These are phyloP conservation scores for Epichloe sibirici DNA, from an alignment of 2,329 filamentous ascomycete genomes.

Conservation along the genomic window DNA sequence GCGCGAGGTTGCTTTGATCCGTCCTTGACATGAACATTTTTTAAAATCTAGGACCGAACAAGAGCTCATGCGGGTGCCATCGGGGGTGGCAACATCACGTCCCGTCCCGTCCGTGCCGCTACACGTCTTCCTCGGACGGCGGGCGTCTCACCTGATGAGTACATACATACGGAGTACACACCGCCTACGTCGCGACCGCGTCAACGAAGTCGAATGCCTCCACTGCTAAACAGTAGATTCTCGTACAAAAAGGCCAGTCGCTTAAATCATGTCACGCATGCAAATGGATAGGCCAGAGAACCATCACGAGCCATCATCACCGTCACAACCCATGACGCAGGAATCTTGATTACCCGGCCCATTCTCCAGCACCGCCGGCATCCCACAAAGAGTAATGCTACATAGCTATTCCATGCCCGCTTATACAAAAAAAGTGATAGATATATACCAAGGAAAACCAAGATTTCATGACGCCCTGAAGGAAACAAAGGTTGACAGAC, in stretches of 20 bases:
- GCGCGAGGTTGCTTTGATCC: too few relatives aligned
- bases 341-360: neutral
- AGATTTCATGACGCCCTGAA: neutral
- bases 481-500: neutral
- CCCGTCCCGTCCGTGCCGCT: too few relatives aligned
- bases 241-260: neutral
- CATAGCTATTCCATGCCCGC: slow-evolving; percentile 6
- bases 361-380: neutral
- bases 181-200: slow-evolving; percentile 14
- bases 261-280: slow-evolving; percentile 1
- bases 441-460: slow-evolving; percentile 5
- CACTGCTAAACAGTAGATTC: slow-evolving; percentile 17
- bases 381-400: neutral
- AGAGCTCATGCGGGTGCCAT: too few relatives aligned
- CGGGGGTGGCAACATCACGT: too few relatives aligned
- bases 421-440: slow-evolving; percentile 8
- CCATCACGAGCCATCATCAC: neutral
- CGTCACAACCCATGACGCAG: neutral
- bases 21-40: too few relatives aligned
- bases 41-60: too few relatives aligned
- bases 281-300: slow-evolving; percentile 3
- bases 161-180: too few relatives aligned
- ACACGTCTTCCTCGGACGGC: neutral
- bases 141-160: slow-evolving; percentile 12
- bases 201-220: slow-evolving; percentile 22